Base-by-base conservation (phyloP, 208 protist species). In the Leishmania guyanensis region DNA sequence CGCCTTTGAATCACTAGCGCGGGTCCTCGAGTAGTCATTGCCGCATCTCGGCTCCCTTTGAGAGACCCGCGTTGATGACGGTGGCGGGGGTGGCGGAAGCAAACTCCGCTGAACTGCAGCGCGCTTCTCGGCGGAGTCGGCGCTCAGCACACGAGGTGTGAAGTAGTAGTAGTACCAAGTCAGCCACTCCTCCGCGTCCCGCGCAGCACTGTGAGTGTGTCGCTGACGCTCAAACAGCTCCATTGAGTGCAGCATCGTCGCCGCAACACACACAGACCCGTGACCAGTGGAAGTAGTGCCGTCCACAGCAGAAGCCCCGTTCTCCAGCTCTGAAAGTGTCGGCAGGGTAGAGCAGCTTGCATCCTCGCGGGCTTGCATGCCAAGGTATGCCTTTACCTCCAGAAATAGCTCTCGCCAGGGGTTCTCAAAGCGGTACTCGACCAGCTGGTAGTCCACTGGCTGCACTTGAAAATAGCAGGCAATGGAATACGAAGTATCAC, bases 231-330 rank as follows among this genome's bases (percentile, higher is more conserved):
- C 89, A 73, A 93, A 95, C 46, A 95, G 73, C 78, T 93, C 89
- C 89, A 95, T 91, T 16, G 91, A 92, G 71, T 93, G 88, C 51
- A 95, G 80, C 50, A 93, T 6, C 29, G 88, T 91, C 3, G 89
- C 89, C 16, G 88, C 91, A 20, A 89, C 60, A 62, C 87, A 85
- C 73, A 95, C 86, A 22, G 82, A 87, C 4, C 89, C 90, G n/a
- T 58, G 48, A 1, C 29, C 36, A 0, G 36, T 48, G 3, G 53
- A 29, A 6, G 66, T 77, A 14, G 48, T 26, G 6, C 16, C 53
- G 29, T 64, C 62, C 20, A 16, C 58, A 8, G 70, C 75, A 39
- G 39, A 62, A 4, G 58, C 58, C 22, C 29, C 64, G 4, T 60
- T 77, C 36, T 48, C 54, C 43, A n/a, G 68, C 72, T 48, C 77